Conservation (phyloP, 1,284 basidiomycete genomes). For the Pyrrhoderma noxium region DNA sequence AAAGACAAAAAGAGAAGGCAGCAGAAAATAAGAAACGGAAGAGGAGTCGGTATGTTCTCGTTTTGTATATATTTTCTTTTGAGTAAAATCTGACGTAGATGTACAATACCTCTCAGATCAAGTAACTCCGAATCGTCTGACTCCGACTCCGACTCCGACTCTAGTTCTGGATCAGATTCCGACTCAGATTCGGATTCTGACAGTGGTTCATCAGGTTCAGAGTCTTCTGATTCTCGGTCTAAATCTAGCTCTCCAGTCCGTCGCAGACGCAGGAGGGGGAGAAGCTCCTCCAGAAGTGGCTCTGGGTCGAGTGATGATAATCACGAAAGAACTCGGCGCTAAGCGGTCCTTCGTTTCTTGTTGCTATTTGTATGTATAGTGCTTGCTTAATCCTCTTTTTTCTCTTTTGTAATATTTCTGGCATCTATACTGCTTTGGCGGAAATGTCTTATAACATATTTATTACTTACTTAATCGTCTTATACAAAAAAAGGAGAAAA, state of each 20-base stretch:
- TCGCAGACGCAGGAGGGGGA: too few relatives aligned
- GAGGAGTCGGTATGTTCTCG: conserved; percentile 27
- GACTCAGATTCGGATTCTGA: conserved; percentile 35
- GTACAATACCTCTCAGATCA: conserved; percentile 9
- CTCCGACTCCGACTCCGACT: conserved; percentile 36
- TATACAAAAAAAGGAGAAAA: too few relatives aligned
- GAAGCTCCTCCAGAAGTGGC: too few relatives aligned
- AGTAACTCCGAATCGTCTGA: conserved; percentile 25
- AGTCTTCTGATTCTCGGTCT: background rate
- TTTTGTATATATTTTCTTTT: background rate
- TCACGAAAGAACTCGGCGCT: too few relatives aligned
- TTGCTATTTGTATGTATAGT: too few relatives aligned
- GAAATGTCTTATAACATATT: too few relatives aligned
- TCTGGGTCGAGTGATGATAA: too few relatives aligned
- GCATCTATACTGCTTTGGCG: too few relatives aligned
- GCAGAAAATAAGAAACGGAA: conserved; percentile 36
- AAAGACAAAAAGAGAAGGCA: conserved; percentile 25
- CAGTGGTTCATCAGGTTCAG: conserved; percentile 4
- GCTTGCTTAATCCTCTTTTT: too few relatives aligned
- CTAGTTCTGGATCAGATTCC: conserved; percentile 38
- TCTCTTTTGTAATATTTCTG: too few relatives aligned
- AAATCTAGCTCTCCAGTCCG: background rate
- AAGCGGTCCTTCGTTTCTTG: too few relatives aligned
- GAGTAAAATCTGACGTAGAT: conserved; percentile 1
- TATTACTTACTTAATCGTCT: too few relatives aligned